Percentiles rank a stretch among this genome's conserved stretches.
phyloP scores from a whole-genome alignment of 1,284 basidiomycete genomes.

The Ustilago curta region DNA sequence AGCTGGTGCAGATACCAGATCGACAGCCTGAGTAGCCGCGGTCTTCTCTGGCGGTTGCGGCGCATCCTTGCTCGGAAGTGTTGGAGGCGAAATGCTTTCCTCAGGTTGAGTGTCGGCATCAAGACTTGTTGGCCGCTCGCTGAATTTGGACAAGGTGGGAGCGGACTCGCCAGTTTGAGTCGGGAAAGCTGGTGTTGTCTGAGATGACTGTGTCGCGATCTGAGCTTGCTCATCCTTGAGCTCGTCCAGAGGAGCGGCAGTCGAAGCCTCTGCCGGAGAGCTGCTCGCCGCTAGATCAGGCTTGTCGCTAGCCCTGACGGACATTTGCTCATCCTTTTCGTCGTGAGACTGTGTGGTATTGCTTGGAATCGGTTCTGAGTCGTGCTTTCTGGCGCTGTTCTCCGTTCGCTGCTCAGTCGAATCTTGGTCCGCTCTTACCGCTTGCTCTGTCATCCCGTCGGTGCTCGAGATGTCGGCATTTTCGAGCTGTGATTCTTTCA shows the following conservation, averaged over 20 bases:
- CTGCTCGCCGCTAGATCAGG: conserved; percentile 1
- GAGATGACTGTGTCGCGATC: not conserved
- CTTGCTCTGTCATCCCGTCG: not conserved
- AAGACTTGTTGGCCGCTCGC: not conserved
- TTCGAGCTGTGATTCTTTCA: not conserved
- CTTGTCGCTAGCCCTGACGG: not conserved
- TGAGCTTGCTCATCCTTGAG: not conserved
- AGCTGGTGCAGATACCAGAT: not conserved
- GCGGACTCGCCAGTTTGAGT: not conserved
- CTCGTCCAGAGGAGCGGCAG: not conserved
- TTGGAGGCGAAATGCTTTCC: conserved; percentile 15
- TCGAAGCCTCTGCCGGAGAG: conserved; percentile 9
- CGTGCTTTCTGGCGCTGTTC: not conserved
- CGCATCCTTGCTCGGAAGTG: conserved; percentile 21
- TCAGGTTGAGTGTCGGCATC: not conserved
- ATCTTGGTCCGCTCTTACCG: not conserved
- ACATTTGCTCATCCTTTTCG: not conserved
- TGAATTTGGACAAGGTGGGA: not conserved
- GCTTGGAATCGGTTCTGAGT: not conserved
- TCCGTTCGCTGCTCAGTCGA: not conserved
- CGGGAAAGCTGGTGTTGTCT: not conserved
- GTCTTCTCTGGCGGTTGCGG: conserved; percentile 21
- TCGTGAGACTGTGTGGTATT: not conserved
- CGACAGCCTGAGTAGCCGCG: too few relatives aligned
- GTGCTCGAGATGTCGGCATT: not conserved